Conservation (phyloP, 306 rosid species). For the Begonia peltatifolia region DNA sequence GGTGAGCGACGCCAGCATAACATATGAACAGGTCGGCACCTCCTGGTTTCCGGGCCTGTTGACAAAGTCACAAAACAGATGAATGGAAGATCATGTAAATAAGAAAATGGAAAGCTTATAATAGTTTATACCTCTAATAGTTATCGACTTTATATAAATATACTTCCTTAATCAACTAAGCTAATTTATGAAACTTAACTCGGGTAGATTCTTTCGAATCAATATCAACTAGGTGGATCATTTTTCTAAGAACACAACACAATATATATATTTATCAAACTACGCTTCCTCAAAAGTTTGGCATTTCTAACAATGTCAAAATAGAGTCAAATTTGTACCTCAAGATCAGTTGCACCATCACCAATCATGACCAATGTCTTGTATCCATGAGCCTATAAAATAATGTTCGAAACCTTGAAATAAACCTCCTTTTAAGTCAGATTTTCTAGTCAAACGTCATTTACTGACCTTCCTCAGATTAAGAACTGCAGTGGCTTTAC, state of each 20-base stretch:
- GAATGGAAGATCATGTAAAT: no score
- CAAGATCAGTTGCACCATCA: conserved; percentile 96
- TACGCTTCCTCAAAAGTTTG: no score
- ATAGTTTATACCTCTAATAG: no score
- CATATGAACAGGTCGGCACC: conserved; percentile 87
- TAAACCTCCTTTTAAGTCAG: background rate
- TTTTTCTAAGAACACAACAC: no score
- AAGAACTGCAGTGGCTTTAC: conserved; percentile 81
- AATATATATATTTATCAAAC: no score
- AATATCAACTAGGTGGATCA: no score
- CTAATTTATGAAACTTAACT: no score
- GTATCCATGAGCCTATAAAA: conserved; percentile 55
- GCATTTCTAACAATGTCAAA: no score
- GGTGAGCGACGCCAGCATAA: conserved; percentile 77
- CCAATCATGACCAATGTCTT: conserved; percentile 69
- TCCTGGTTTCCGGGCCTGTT: conserved; percentile 71
- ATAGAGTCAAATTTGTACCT: conserved; percentile 32
- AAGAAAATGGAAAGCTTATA: no score
- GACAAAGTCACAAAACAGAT: background rate
- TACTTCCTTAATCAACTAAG: no score
- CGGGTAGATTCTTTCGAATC: no score
- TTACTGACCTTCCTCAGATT: conserved; percentile 62
- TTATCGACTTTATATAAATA: no score
- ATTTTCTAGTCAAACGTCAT: conserved; percentile 4
- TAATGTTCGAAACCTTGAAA: conserved; percentile 19